Conservation (phyloP, 495 filamentous ascomycete species). For the Talaromyces stipitatus region DNA sequence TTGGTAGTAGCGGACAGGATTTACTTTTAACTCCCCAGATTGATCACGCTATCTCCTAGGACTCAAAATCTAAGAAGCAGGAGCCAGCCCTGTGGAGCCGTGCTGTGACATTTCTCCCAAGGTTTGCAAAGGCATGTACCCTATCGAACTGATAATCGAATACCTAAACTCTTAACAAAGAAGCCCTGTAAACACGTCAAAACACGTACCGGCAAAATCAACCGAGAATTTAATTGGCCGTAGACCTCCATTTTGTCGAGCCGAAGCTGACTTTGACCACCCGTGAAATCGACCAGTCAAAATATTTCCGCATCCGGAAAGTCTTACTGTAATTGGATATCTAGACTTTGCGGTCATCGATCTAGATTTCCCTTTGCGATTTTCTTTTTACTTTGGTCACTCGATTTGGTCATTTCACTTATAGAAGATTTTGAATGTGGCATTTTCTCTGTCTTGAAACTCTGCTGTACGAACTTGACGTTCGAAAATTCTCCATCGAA, state of each 20-base stretch:
- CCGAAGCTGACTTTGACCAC: background rate
- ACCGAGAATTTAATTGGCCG: background rate
- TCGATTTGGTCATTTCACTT: background rate
- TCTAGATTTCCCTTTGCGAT: background rate
- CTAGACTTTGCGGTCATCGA: background rate
- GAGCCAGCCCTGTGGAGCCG: background rate
- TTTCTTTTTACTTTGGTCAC: background rate
- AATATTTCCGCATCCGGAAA: conserved; percentile 1
- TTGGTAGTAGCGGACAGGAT: background rate
- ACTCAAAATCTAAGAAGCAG: background rate
- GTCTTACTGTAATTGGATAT: background rate
- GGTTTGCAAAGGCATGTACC: too few relatives aligned
- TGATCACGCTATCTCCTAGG: background rate
- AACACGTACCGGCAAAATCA: background rate
- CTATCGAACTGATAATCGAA: background rate
- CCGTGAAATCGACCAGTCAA: background rate
- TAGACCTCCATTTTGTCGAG: background rate
- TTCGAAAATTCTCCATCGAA: background rate
- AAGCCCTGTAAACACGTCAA: background rate
- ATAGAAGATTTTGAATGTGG: background rate
- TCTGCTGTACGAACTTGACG: background rate
- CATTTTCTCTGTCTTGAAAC: background rate
- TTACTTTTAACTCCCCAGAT: background rate
- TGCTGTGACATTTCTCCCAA: background rate
- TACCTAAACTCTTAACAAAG: background rate